Base-by-base conservation (phyloP, 2,329 filamentous ascomycete genomes). In the Mariannaea elegans region DNA sequence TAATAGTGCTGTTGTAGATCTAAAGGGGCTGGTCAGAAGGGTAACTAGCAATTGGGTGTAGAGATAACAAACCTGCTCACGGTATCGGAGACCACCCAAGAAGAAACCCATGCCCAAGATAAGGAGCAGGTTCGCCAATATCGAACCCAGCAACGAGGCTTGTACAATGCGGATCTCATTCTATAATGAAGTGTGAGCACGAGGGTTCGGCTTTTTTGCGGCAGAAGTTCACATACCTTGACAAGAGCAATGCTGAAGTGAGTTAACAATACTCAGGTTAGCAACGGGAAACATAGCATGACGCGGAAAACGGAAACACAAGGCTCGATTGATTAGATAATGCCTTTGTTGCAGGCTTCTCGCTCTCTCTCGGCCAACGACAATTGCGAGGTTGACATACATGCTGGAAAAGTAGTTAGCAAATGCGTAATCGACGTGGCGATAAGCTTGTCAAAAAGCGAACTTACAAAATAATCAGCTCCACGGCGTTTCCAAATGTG, bases 1-100 rank as follows among this genome's bases (percentile, higher is more conserved):
- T 97, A 59, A 97, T 92, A 19, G 92, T 97, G 77, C 89, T 95
- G 78, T 97, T 97, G 79, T 97, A 97, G 63, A 97, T 89, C 86
- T 91, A 53, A 6, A 27, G 4, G 10, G 12, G 12, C 8, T 2
- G 21, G 32, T 67, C 21, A 62, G 53, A 36, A 32, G 12, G 10
- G 4, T 9, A n/a, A n/a, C 19, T n/a, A 7, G 14, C 8, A 19
- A 8, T 1, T 3, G 3, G 3, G 2, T 23, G 19, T 19, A 5
- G 12, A 18, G 1, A 31, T 8, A 8, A 29, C 67, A 62, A 71
- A 88, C 87, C 81, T 97, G 94, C 80, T 97, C 94, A 73, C 91
- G 90, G 76, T 88, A 97, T 63, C 93, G 89, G 54, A 97, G 80
- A 64, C 93, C 94, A 71, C 94, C 94, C 21, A 96, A 79, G 51